Evolutionary conservation across 2,329 filamentous ascomycete genomes (phyloP).

Genomic region (Hypoxylon sp.): DNA sequence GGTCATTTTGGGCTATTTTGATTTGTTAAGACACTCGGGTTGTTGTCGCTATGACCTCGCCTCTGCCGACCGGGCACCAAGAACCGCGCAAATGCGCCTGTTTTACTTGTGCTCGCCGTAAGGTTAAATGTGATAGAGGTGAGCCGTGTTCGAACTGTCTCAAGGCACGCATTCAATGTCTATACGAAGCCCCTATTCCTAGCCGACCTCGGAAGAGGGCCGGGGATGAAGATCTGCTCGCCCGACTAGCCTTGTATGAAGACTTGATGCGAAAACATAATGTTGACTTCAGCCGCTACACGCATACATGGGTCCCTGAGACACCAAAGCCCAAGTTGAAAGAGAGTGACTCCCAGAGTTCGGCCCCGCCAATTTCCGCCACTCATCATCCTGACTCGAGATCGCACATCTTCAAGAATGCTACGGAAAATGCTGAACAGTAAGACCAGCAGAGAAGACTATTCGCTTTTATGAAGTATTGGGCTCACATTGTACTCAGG

Average conservation of each 20-base stretch:
- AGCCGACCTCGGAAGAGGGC: conserved; percentile 1
- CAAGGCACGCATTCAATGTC: conserved; percentile 62
- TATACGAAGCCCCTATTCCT: conserved; percentile 70
- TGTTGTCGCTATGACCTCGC: not conserved
- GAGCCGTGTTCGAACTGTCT: conserved; percentile 71
- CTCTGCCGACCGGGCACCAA: not conserved
- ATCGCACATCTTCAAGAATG: not conserved
- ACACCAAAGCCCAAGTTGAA: not conserved
- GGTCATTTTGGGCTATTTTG: not conserved
- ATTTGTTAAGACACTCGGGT: not conserved
- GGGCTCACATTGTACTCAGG: not conserved
- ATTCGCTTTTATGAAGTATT: not conserved
- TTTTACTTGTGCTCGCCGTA: conserved; percentile 74
- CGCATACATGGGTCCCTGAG: not conserved
- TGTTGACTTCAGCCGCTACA: not conserved
- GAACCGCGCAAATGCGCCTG: conserved; percentile 58
- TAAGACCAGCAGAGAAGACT: not conserved
- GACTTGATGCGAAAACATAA: not conserved
- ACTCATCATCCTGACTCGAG: not conserved
- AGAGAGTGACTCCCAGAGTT: not conserved
- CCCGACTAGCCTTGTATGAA: not conserved
- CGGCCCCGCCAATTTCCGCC: not conserved
- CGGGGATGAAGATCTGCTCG: conserved; percentile 41
- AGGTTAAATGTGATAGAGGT: conserved; percentile 73
- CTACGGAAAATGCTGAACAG: not conserved